Conservation (phyloP, 164 flowering plant genomes). For the Sextonia rubra region DNA sequence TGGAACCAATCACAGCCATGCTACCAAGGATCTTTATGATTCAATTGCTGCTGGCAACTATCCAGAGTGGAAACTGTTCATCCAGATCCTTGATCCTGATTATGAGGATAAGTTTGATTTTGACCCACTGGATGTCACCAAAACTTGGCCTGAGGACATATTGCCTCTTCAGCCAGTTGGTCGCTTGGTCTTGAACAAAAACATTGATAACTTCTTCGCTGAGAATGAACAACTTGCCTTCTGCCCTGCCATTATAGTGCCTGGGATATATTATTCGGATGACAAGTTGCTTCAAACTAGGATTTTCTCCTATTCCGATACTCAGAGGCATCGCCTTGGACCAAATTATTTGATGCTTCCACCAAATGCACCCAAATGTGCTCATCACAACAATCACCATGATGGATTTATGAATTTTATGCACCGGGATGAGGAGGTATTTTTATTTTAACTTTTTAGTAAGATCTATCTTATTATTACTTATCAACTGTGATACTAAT, state of each 20-base stretch:
- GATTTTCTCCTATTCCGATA: slow-evolving; percentile 83
- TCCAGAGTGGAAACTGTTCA: slow-evolving; percentile 95
- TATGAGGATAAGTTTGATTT: slow-evolving; percentile 82
- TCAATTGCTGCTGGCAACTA: slow-evolving; percentile 90
- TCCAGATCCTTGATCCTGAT: slow-evolving; percentile 88
- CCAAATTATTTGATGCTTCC: slow-evolving; percentile 95
- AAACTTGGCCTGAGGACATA: slow-evolving; percentile 98
- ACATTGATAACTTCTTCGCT: slow-evolving; percentile 93
- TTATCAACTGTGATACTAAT: slow-evolving; percentile 3
- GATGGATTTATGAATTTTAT: slow-evolving; percentile 98
- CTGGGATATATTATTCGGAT: slow-evolving; percentile 89
- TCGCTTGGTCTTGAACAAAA: slow-evolving; percentile 87
- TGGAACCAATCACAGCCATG: slow-evolving; percentile 96
- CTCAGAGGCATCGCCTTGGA: slow-evolving; percentile 98
- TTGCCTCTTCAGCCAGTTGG: slow-evolving; percentile 92
- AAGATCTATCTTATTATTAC: background rate
- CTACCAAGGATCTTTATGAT: slow-evolving; percentile 95
- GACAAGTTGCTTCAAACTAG: slow-evolving; percentile 91
- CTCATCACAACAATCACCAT: slow-evolving; percentile 95
- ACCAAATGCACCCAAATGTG: slow-evolving; percentile 90
- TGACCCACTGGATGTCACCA: slow-evolving; percentile 94
- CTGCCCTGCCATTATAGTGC: slow-evolving; percentile 81
- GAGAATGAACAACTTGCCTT: slow-evolving; percentile 98
- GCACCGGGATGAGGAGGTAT: slow-evolving; percentile 99
- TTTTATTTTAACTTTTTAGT: background rate